Percentiles rank a stretch among this genome's conserved stretches.
Evolutionary conservation across 2,329 filamentous ascomycete species (phyloP).

Genomic region (Phialocephala subalpina): DNA sequence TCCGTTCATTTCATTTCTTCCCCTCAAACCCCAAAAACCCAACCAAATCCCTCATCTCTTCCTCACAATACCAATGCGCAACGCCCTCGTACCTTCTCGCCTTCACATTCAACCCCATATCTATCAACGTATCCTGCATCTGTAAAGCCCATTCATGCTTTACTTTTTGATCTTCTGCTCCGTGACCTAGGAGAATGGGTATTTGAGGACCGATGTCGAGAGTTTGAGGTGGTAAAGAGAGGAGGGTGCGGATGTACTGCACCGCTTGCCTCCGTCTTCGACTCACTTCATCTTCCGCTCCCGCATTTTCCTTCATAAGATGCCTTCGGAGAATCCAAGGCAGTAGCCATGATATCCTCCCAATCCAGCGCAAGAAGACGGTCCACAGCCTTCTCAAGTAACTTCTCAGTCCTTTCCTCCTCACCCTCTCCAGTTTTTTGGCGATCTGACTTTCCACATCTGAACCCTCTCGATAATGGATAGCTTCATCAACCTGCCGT

Average conservation of each 20-base stretch:
- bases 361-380: background rate
- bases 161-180: constrained; percentile 36
- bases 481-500: constrained; percentile 22
- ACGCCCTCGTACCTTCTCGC: constrained; percentile 24
- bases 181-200: constrained; percentile 29
- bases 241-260: background rate
- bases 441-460: background rate
- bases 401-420: background rate
- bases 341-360: background rate
- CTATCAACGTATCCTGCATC: constrained; percentile 20
- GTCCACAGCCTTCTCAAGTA: background rate
- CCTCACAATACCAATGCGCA: constrained; percentile 29
- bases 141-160: constrained; percentile 33
- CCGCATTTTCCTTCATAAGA: background rate
- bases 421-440: background rate
- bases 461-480: background rate
- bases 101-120: constrained; percentile 17
- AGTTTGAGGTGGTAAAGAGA: background rate
- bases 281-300: background rate
- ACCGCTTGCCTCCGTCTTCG: background rate
- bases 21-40: constrained; percentile 21
- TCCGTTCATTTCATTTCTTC: background rate
- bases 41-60: constrained; percentile 29
- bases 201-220: background rate
- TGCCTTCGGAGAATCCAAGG: background rate